Conservation (phyloP, 23 red algal genomes). For the Cyanidioschyzon merolae region DNA sequence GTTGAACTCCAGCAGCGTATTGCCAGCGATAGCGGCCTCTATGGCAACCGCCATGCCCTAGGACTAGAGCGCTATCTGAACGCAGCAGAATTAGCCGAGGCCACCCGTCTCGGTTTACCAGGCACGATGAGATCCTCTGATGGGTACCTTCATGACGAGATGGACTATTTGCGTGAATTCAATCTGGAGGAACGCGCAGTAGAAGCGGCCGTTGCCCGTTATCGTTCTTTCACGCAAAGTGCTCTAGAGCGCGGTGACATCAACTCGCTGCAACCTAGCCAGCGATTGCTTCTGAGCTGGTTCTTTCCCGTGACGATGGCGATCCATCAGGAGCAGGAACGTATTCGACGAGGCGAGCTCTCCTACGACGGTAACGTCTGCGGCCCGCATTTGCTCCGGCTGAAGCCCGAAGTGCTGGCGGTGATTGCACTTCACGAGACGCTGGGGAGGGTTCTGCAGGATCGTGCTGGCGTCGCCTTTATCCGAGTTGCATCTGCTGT, state of each 20-base stretch:
- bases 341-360: neutral
- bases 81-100: neutral
- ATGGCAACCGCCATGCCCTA: neutral
- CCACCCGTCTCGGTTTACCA: neutral
- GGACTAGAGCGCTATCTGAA: slow-evolving; percentile 13
- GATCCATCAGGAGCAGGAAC: slow-evolving; percentile 23
- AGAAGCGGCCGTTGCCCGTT: slow-evolving; percentile 40
- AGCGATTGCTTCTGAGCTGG: slow-evolving; percentile 46
- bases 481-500: slow-evolving; percentile 28
- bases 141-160: neutral
- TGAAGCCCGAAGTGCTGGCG: slow-evolving; percentile 24
- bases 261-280: slow-evolving; percentile 28
- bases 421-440: slow-evolving; percentile 54
- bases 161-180: slow-evolving; percentile 32
- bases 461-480: slow-evolving; percentile 34
- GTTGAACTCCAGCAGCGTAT: neutral
- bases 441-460: slow-evolving; percentile 29
- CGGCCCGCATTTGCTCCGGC: neutral
- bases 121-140: neutral
- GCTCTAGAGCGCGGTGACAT: slow-evolving; percentile 63
- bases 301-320: slow-evolving; percentile 43
- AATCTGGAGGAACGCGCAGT: slow-evolving; percentile 44
- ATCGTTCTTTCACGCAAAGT: slow-evolving; percentile 19
- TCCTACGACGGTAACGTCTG: slow-evolving; percentile 10
- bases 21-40: neutral